Percentiles rank a stretch among this genome's conserved stretches.
These are phyloP conservation scores for Phtheirospermum japonicum DNA, from an alignment of 257 asterid species.

Conservation along the genomic window DNA sequence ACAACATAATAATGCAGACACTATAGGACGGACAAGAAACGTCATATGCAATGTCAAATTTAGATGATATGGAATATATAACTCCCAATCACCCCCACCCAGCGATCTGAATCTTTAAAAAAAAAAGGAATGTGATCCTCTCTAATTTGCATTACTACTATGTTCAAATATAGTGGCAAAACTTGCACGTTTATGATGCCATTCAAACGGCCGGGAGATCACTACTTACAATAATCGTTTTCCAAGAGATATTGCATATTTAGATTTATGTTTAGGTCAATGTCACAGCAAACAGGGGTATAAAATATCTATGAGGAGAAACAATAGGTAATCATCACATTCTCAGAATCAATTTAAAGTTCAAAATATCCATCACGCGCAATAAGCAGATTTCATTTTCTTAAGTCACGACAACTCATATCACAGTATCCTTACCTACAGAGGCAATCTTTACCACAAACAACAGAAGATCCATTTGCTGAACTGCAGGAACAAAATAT, in stretches of 20 bases:
- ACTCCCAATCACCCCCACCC: neutral
- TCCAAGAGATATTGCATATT: neutral
- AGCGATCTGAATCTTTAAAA: conserved; percentile 8
- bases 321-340: neutral
- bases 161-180: neutral
- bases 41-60: conserved; percentile 11
- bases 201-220: neutral
- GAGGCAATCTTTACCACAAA: conserved; percentile 82
- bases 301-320: neutral
- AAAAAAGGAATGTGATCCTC: conserved; percentile 8
- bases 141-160: neutral
- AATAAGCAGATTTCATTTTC: conserved; percentile 17
- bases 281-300: conserved; percentile 2
- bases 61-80: neutral
- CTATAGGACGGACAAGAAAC: conserved; percentile 15
- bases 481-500: conserved; percentile 85
- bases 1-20: neutral
- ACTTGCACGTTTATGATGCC: conserved; percentile 1
- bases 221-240: neutral
- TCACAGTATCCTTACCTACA: conserved; percentile 62
- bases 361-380: neutral
- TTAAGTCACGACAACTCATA: conserved; percentile 22
- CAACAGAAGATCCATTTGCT: conserved; percentile 60
- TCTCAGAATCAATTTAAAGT: conserved; percentile 7
- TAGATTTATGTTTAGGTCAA: neutral